These are phyloP conservation scores for Fusarium penzigii DNA, from an alignment of 2,329 filamentous ascomycete genomes.

Conservation along the genomic window DNA sequence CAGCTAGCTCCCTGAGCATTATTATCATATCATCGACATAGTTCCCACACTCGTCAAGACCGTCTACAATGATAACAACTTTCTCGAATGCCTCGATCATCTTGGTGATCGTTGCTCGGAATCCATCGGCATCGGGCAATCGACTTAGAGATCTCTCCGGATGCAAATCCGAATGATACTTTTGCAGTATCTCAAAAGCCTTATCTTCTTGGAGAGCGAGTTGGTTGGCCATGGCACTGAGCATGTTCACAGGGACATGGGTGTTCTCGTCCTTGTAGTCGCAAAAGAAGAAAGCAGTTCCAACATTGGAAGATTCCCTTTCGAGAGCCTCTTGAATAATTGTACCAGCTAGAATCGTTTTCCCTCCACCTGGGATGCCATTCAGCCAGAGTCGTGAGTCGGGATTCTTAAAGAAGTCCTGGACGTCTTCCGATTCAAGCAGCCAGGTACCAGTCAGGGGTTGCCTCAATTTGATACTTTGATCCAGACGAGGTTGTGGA, in stretches of 20 bases:
- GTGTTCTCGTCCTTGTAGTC: slow-evolving; percentile 5
- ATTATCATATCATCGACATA: neutral
- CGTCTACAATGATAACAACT: slow-evolving; percentile 5
- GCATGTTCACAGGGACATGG: neutral
- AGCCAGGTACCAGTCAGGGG: slow-evolving; percentile 6
- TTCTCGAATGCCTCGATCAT: slow-evolving; percentile 2
- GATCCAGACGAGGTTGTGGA: neutral
- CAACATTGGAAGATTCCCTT: neutral
- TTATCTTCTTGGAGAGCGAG: slow-evolving; percentile 4
- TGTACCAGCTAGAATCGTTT: slow-evolving; percentile 3
- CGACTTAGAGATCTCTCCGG: neutral
- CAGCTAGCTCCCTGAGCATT: neutral
- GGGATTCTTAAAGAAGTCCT: neutral
- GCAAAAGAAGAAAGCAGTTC: slow-evolving; percentile 3
- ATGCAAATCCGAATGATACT: slow-evolving; percentile 1
- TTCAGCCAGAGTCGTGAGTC: neutral
- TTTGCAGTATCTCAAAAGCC: slow-evolving; percentile 6
- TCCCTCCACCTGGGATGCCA: slow-evolving; percentile 12
- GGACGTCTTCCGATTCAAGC: neutral
- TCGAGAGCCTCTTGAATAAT: slow-evolving; percentile 3
- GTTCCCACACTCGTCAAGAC: slow-evolving; percentile 9
- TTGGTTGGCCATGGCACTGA: slow-evolving; percentile 7
- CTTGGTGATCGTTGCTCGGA: neutral
- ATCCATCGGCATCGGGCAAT: neutral
- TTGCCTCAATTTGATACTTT: neutral